Evolutionary conservation across 768 basidiomycete species (phyloP).

Genomic region (Strobilomyces confusus): DNA sequence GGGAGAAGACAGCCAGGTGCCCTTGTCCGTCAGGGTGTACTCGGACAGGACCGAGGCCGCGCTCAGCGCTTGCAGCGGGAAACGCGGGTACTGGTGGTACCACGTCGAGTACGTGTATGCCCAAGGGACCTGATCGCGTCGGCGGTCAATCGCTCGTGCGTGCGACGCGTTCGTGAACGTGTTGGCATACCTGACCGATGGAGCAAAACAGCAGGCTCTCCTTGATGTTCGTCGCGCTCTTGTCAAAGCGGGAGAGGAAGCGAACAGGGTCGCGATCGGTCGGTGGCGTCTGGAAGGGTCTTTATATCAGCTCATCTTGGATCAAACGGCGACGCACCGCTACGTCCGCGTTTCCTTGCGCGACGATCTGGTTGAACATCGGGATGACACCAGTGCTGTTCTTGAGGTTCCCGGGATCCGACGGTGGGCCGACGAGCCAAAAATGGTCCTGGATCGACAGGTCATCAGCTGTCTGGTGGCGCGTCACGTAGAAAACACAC

Average conservation of each 20-base stretch:
- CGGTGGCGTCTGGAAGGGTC: conserved; percentile 22
- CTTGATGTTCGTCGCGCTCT: conserved; percentile 58
- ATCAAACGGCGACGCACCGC: conserved; percentile 26
- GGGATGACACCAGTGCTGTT: conserved; percentile 30
- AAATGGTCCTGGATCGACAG: conserved; percentile 43
- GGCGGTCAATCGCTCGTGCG: neutral
- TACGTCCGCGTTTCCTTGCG: conserved; percentile 40
- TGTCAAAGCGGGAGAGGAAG: conserved; percentile 55
- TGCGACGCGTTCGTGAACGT: neutral
- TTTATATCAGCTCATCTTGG: neutral
- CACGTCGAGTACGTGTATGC: conserved; percentile 47
- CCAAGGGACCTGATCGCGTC: conserved; percentile 48
- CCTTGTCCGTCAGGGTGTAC: conserved; percentile 52
- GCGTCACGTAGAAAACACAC: conserved; percentile 9
- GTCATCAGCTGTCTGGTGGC: neutral
- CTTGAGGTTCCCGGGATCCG: conserved; percentile 43
- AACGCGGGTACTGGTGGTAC: conserved; percentile 57
- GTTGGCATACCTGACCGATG: conserved; percentile 43
- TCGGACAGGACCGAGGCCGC: conserved; percentile 46
- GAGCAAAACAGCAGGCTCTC: conserved; percentile 45
- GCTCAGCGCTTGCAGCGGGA: conserved; percentile 45
- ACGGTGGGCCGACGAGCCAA: conserved; percentile 43
- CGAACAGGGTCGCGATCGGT: conserved; percentile 36
- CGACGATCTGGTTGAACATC: conserved; percentile 48
- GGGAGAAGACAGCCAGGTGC: conserved; percentile 45